Base-by-base conservation (phyloP, 768 basidiomycete species). In the Cystofilobasidium capitatum region DNA sequence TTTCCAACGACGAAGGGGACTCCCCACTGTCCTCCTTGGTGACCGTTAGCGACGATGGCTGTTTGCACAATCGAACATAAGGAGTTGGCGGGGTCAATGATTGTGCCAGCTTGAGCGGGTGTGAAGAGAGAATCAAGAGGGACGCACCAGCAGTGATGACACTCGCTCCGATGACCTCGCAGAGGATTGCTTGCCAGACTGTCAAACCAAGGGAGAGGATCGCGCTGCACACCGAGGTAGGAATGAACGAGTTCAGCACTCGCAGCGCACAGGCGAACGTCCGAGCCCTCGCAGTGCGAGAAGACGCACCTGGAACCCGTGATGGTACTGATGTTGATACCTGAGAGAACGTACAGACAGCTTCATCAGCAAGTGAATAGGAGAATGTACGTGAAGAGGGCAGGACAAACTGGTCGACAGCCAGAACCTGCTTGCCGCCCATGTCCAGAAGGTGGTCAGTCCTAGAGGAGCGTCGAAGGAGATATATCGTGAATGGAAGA, bases 1-100 rank as follows among this genome's bases (percentile, higher is more conserved):
- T 75, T 75, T 65, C 72, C 73, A 39, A 75, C 71, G n/a, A 73
- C 72, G 61, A 75, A 75, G 1, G 73, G 72, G 45, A 75, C 72
- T 59, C 74, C 73, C 71, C 71, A 75, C 36, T 70, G 65, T 5
- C 72, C 74, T 29, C 74, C 68, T 29, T 64, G 62, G n/a, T 57
- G 54, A 9, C 68, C 68, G 58, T 69, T 69, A 4, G 68, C 68
- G 31, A 69, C 62, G 17, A 69, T n/a, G 35, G 65, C 65, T n/a
- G n/a, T n/a, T n/a, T n/a, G n/a, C n/a, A n/a, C n/a, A n/a, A n/a
- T n/a, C n/a, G n/a, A n/a, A 17, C 9, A 29, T 3, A 31, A n/a
- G 39, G 61, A 61, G 65, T 61, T 65, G 20, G 58, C 10, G 16
- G 37, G n/a, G 26, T n/a, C 62, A 54, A 64, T 64, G 0, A 47